phyloP scores from a whole-genome alignment of 1,139 yeast species.

The Yamadazyma trypodendri region DNA sequence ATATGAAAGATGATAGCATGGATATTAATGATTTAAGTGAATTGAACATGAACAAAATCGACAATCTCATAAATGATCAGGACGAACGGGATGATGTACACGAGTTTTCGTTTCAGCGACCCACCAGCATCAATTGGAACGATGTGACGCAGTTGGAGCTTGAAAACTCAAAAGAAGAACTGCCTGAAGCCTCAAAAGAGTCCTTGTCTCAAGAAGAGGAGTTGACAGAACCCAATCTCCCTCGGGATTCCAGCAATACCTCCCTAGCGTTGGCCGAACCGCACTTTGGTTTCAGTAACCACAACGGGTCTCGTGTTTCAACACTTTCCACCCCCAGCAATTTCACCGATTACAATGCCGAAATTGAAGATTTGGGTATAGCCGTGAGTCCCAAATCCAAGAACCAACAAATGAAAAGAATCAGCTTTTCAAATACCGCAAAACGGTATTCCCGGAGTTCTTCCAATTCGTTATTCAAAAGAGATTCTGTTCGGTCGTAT shows the following conservation, averaged over 20 bases:
- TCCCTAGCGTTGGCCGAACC: slow-evolving; percentile 15
- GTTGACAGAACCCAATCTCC: slow-evolving; percentile 13
- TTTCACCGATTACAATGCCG: slow-evolving; percentile 41
- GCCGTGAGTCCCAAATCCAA: slow-evolving; percentile 42
- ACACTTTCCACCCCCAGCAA: slow-evolving; percentile 43
- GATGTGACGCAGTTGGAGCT: slow-evolving; percentile 35
- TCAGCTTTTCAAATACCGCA: slow-evolving; percentile 22
- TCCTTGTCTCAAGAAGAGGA: too few species aligned
- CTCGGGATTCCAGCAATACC: slow-evolving; percentile 6
- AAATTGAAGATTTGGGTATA: slow-evolving; percentile 45
- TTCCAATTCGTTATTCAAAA: slow-evolving; percentile 26
- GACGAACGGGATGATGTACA: slow-evolving; percentile 17
- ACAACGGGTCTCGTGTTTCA: slow-evolving; percentile 25
- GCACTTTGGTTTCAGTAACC: slow-evolving; percentile 12
- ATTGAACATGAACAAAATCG: slow-evolving; percentile 38
- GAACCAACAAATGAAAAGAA: slow-evolving; percentile 23
- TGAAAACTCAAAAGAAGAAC: slow-evolving; percentile 4
- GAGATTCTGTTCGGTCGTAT: slow-evolving; percentile 49
- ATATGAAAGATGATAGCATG: slow-evolving; percentile 8
- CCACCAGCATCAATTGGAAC: slow-evolving; percentile 46
- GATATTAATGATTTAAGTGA: slow-evolving; percentile 43
- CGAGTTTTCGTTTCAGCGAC: slow-evolving; percentile 41
- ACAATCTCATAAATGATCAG: slow-evolving; percentile 31
- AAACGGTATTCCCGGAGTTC: slow-evolving; percentile 30
- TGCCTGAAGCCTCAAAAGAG: too few species aligned